A percentile compares a stretch with the other conserved stretches of the same genome.
phyloP scores from a whole-genome alignment of 169 alveolate species.

The Cryptosporidium felis region DNA sequence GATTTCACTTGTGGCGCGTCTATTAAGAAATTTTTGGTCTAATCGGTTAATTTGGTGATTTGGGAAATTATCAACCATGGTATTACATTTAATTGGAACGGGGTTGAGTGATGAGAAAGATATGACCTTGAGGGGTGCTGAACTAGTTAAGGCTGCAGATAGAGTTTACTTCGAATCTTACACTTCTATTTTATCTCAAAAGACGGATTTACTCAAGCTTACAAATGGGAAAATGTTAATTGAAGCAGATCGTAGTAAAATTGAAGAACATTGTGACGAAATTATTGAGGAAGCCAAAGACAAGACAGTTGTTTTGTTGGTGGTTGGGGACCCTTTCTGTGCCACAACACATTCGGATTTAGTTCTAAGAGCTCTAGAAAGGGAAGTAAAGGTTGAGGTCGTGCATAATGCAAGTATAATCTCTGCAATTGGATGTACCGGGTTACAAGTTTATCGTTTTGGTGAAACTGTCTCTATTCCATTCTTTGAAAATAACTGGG shows the following conservation, averaged over 20 bases:
- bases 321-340: constrained; percentile 96
- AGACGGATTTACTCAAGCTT: constrained; percentile 81
- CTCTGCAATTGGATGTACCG: constrained; percentile 80
- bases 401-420: constrained; percentile 94
- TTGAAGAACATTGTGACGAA: constrained; percentile 89
- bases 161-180: constrained; percentile 90
- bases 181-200: constrained; percentile 90
- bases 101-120: constrained; percentile 94
- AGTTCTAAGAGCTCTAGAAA: constrained; percentile 88
- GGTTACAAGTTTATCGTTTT: constrained; percentile 92
- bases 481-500: constrained; percentile 96
- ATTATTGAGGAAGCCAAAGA: constrained; percentile 88
- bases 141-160: constrained; percentile 85
- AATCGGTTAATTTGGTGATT: not conserved
- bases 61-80: constrained; percentile 80
- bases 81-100: constrained; percentile 90
- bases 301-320: constrained; percentile 87
- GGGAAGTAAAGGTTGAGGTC: constrained; percentile 89
- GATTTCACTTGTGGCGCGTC: not conserved
- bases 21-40: not conserved
- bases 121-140: constrained; percentile 90
- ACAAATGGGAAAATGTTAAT: constrained; percentile 85
- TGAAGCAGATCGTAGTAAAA: constrained; percentile 93
- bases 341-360: constrained; percentile 97
- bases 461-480: constrained; percentile 99